Evolutionary conservation across 163 green algal genomes (phyloP).

Genomic region (Scenedesmus sp.): DNA sequence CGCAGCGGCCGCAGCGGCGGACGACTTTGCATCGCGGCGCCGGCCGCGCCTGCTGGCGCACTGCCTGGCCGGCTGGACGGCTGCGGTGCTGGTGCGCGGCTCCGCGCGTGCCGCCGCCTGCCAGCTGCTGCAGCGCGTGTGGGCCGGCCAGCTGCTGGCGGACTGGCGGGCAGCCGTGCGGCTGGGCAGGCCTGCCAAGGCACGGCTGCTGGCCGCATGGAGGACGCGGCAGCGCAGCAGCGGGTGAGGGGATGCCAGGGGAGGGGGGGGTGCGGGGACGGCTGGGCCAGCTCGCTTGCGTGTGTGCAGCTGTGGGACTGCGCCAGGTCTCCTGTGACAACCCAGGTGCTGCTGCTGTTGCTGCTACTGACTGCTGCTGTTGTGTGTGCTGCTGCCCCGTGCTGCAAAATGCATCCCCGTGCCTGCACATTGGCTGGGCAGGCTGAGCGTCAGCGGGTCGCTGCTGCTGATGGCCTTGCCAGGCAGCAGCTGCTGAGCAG

Average conservation of each 20-base stretch:
- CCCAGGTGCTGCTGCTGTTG: too few relatives aligned
- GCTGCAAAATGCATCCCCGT: neutral
- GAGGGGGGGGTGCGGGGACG: too few relatives aligned
- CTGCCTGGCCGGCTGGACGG: conserved; percentile 32
- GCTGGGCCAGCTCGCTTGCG: too few relatives aligned
- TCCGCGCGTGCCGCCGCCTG: conserved; percentile 9
- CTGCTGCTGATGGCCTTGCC: conserved; percentile 16
- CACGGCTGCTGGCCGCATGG: neutral
- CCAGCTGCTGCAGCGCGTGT: conserved; percentile 25
- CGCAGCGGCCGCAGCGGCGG: neutral
- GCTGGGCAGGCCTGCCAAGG: neutral
- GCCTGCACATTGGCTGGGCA: neutral
- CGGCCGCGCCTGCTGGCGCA: conserved; percentile 11
- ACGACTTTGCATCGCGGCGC: conserved; percentile 2
- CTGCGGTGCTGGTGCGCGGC: conserved; percentile 13
- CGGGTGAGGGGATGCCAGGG: neutral
- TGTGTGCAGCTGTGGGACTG: too few relatives aligned
- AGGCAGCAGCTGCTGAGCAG: conserved; percentile 14
- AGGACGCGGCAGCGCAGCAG: neutral
- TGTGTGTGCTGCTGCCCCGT: neutral
- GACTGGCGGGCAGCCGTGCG: neutral
- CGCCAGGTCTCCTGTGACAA: too few relatives aligned
- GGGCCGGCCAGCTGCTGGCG: neutral
- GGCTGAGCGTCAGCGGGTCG: neutral
- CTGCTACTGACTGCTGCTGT: neutral